Conservation (phyloP, 129 eudicot species). For the Tagetes erecta region DNA sequence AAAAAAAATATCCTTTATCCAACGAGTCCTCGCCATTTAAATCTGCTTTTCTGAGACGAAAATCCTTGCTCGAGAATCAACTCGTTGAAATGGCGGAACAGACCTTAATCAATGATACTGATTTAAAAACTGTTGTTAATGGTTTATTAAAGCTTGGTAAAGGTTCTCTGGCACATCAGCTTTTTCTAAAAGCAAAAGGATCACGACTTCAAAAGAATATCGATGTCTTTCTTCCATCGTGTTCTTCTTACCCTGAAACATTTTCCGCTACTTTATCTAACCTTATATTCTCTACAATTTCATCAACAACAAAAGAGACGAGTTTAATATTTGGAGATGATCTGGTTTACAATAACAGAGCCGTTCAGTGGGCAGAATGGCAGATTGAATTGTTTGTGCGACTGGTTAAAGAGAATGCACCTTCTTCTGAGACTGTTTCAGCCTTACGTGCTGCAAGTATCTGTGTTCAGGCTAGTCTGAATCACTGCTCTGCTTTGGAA, state of each 20-base stretch:
- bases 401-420: conserved; percentile 84
- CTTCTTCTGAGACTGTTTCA: conserved; percentile 80
- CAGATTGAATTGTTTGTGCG: conserved; percentile 77
- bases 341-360: conserved; percentile 57
- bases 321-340: conserved; percentile 76
- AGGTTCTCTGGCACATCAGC: conserved; percentile 83
- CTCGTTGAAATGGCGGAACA: conserved; percentile 62
- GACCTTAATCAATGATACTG: conserved; percentile 56
- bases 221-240: conserved; percentile 70
- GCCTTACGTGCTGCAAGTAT: conserved; percentile 79
- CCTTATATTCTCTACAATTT: conserved; percentile 73
- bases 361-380: conserved; percentile 96
- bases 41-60: conserved; percentile 59
- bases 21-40: conserved; percentile 54
- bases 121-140: conserved; percentile 60
- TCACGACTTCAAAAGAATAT: conserved; percentile 69
- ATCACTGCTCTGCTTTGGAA: conserved; percentile 76
- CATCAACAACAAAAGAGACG: conserved; percentile 66
- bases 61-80: conserved; percentile 61
- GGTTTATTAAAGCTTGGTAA: conserved; percentile 80
- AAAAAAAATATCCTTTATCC: conserved; percentile 52
- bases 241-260: conserved; percentile 89
- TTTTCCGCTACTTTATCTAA: conserved; percentile 88
- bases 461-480: conserved; percentile 92
- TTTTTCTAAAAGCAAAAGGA: conserved; percentile 70